Base-by-base conservation (phyloP, 306 rosid species). In the Corylus americana region DNA sequence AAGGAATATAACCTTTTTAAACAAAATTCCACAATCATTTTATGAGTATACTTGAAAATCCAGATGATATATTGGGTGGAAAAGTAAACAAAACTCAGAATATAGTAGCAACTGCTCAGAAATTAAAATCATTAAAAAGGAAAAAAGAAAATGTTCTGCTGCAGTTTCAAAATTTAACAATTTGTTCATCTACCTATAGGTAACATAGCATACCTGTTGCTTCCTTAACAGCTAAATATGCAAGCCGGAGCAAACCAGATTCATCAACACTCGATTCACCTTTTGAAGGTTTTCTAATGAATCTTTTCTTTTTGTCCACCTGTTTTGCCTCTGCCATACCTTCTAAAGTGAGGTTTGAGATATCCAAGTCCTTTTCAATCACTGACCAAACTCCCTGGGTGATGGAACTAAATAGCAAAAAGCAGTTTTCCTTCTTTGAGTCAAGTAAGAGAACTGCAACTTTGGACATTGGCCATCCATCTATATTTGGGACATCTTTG, bases 401-500 rank as follows among this genome's bases (percentile, higher is more conserved):
- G 68, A 82, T 76, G 77, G 89, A 83, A 87, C 78, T 79, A 77
- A 77, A 82, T 61, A 39, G 73, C 88, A 94, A 89, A 20, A 84
- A 66, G 79, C 97, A 94, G 55, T 83, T 80, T 83, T 94, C 96
- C 78, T 84, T 88, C 83, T 83, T 85, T 68, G 82, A 76, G 81
- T 94, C 94, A 3, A 88, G 22, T 81, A 94, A 85, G 79, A 94
- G 85, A 66, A 94, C 90, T 2, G 97, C 51, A 74, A 94, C 93
- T 88, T 92, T 90, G 20, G 92, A 85, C 84, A 90, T 77, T 74
- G 92, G 90, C 97, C 98, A 94, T 59, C 87, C 92, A 76, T 88
- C 91, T 29, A 84, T 76, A 20, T 87, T 77, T 77, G 95, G 93
- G 67, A 57, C 78, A 80, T 71, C 83, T 82, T 81, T 88, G 63